phyloP scores from a whole-genome alignment of 2,329 filamentous ascomycete genomes.

The Sporothrix schenckii region DNA sequence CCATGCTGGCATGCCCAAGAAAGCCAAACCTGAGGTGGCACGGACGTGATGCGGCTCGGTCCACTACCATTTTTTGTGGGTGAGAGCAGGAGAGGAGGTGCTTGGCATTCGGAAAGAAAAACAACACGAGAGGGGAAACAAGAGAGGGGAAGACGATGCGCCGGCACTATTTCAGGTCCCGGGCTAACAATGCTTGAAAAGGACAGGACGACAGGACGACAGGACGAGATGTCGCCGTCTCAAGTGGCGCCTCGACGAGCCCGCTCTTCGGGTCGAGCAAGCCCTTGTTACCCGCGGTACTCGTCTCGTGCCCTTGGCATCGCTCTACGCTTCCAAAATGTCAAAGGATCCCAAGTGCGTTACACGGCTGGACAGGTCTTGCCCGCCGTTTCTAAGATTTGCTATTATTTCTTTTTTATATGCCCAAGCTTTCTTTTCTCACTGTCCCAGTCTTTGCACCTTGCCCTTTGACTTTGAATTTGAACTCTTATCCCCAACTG shows the following conservation, averaged over 20 bases:
- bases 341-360: neutral
- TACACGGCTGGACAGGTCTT: neutral
- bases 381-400: neutral
- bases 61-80: neutral
- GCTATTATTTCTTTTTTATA: neutral
- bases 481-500: neutral
- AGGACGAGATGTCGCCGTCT: neutral
- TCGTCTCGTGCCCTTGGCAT: neutral
- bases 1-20: neutral
- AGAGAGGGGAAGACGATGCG: neutral
- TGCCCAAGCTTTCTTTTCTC: neutral
- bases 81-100: neutral
- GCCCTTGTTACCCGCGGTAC: neutral
- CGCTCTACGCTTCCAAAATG: no score
- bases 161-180: neutral
- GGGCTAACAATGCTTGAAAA: neutral
- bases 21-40: neutral
- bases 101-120: conserved; percentile 14
- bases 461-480: neutral
- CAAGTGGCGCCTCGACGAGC: neutral
- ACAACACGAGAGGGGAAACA: conserved; percentile 8
- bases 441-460: no score
- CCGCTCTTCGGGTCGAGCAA: neutral
- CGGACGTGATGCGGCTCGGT: conserved; percentile 4
- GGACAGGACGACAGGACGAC: neutral